Evolutionary conservation across 495 filamentous ascomycete species (phyloP).

Genomic region (Hypomontagnella submonticulosa): DNA sequence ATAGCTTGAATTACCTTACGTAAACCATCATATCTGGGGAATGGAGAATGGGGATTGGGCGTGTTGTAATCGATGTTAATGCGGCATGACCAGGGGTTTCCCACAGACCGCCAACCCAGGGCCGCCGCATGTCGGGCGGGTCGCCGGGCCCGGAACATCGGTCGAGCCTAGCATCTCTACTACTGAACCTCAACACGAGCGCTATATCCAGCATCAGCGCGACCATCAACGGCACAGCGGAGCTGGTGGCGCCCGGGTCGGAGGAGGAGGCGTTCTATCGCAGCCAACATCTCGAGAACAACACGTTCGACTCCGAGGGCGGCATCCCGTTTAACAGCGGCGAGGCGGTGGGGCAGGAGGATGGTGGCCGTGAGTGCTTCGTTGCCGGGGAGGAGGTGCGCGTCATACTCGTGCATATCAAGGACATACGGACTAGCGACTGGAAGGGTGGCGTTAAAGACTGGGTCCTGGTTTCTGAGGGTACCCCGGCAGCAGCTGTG

Average conservation of each 20-base stretch:
- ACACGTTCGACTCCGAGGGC: constrained; percentile 75
- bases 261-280: constrained; percentile 87
- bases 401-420: constrained; percentile 78
- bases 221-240: constrained; percentile 87
- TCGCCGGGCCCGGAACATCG: constrained; percentile 71
- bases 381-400: constrained; percentile 76
- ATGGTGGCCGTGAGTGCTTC: constrained; percentile 66
- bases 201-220: constrained; percentile 90
- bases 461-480: constrained; percentile 69
- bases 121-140: constrained; percentile 65
- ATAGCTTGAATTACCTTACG: too few species aligned
- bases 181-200: constrained; percentile 90
- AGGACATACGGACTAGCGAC: constrained; percentile 80
- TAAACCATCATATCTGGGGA: too few species aligned
- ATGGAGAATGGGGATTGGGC: too few species aligned
- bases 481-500: constrained; percentile 1
- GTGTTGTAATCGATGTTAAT: too few species aligned
- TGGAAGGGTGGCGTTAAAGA: constrained; percentile 84
- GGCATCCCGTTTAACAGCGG: constrained; percentile 49
- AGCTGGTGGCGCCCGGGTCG: constrained; percentile 73
- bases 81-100: constrained; percentile 70
- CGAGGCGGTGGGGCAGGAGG: constrained; percentile 47
- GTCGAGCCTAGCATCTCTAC: constrained; percentile 79
- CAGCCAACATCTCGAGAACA: constrained; percentile 86
- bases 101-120: constrained; percentile 85